Evolutionary conservation across 306 rosid species (phyloP).

Genomic region (Acacia confusa): DNA sequence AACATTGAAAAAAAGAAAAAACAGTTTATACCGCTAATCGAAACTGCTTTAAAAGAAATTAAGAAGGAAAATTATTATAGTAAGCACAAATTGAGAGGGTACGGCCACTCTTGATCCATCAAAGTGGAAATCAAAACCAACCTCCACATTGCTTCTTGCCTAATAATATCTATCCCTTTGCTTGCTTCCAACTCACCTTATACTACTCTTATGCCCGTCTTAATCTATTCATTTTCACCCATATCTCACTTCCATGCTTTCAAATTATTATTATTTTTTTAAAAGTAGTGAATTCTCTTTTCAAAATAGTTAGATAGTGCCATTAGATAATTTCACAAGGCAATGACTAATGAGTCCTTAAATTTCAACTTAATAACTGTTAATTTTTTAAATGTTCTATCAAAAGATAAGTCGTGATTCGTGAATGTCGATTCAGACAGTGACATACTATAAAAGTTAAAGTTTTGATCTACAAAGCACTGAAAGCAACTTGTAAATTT

Average conservation of each 20-base stretch:
- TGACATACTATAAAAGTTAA: too few relatives aligned
- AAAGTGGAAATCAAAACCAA: constrained; percentile 45
- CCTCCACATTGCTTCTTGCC: constrained; percentile 40
- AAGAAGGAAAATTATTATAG: not conserved
- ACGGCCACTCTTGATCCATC: constrained; percentile 23
- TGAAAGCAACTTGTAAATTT: not conserved
- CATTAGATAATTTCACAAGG: not conserved
- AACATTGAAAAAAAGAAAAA: too few relatives aligned
- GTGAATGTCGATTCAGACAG: too few relatives aligned
- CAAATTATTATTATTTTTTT: too few relatives aligned
- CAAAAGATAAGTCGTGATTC: too few relatives aligned
- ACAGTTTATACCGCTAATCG: too few relatives aligned
- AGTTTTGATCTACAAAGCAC: too few relatives aligned
- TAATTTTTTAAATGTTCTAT: too few relatives aligned
- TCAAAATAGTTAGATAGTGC: not conserved
- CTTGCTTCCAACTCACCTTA: constrained; percentile 14
- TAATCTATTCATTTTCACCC: not conserved
- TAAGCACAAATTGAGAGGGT: not conserved
- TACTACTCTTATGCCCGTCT: not conserved
- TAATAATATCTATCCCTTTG: constrained; percentile 1
- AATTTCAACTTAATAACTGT: not conserved
- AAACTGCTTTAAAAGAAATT: not conserved
- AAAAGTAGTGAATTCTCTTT: not conserved
- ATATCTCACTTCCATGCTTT: not conserved
- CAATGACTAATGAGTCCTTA: not conserved